Conservation (phyloP, 345 rosid species). For the Leavenworthia alabamica region DNA sequence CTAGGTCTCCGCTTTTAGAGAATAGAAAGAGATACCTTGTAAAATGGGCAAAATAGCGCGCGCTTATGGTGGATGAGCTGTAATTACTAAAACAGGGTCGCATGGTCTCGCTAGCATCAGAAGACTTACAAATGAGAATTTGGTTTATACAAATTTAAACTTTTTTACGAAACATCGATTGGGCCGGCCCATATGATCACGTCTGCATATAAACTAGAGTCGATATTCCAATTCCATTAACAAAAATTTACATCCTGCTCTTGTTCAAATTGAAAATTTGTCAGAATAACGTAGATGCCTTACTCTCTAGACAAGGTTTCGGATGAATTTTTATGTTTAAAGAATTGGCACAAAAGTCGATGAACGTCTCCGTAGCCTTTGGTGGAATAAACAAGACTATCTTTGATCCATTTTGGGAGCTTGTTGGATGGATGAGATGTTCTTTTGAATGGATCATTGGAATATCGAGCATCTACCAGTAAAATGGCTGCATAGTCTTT, state of each 20-base stretch:
- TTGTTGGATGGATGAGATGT: slow-evolving; percentile 60
- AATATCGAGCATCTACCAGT: slow-evolving; percentile 70
- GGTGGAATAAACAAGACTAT: slow-evolving; percentile 48
- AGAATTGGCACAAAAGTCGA: slow-evolving; percentile 65
- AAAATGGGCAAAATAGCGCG: slow-evolving; percentile 9
- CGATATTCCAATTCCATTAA: too few species aligned
- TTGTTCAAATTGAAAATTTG: too few species aligned
- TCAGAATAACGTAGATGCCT: too few species aligned
- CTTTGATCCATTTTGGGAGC: slow-evolving; percentile 83
- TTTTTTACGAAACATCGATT: too few species aligned
- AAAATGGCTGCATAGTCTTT: slow-evolving; percentile 84
- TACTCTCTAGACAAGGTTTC: background rate
- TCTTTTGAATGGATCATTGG: slow-evolving; percentile 47
- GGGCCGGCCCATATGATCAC: too few species aligned
- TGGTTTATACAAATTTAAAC: too few species aligned
- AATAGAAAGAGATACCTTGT: background rate
- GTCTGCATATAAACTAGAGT: too few species aligned
- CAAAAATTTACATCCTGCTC: too few species aligned
- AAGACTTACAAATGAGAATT: too few species aligned
- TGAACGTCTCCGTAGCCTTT: slow-evolving; percentile 85
- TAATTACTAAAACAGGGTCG: slow-evolving; percentile 16
- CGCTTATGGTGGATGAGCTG: slow-evolving; percentile 11
- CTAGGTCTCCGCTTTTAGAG: slow-evolving; percentile 13
- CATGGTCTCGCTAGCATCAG: background rate
- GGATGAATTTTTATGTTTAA: slow-evolving; percentile 40